These are phyloP conservation scores for Backusella luteola DNA, from an alignment of 192 early-diverging fungal genomes.

Conservation along the genomic window DNA sequence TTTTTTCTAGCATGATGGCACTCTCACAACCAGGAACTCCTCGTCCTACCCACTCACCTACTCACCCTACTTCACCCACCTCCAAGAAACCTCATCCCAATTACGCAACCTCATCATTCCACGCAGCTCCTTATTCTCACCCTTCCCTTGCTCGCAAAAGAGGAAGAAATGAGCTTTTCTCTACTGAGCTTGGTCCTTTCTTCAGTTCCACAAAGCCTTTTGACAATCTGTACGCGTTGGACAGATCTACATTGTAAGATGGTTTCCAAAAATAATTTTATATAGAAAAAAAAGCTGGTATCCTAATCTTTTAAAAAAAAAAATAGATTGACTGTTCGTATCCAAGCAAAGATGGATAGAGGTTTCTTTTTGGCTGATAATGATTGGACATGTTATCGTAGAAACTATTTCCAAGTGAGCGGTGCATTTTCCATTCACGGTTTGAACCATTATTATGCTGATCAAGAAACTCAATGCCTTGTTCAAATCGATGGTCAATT, in stretches of 20 bases:
- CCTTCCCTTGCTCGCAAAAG: slow-evolving; percentile 34
- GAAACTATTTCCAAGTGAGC: slow-evolving; percentile 91
- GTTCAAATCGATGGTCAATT: slow-evolving; percentile 60
- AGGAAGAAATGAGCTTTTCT: slow-evolving; percentile 40
- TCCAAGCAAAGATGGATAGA: slow-evolving; percentile 84
- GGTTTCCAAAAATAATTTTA: not conserved
- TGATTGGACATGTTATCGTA: slow-evolving; percentile 94
- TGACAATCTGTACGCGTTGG: slow-evolving; percentile 62
- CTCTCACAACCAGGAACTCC: slow-evolving; percentile 29
- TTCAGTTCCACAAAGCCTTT: slow-evolving; percentile 68
- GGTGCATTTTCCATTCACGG: slow-evolving; percentile 55
- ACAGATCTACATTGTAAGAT: slow-evolving; percentile 49
- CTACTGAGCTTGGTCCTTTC: slow-evolving; percentile 60
- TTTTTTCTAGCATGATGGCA: slow-evolving; percentile 25
- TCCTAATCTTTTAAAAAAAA: not conserved
- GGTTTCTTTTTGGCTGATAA: slow-evolving; percentile 89
- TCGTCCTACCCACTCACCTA: slow-evolving; percentile 11
- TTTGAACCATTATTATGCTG: slow-evolving; percentile 30
- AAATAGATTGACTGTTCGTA: slow-evolving; percentile 23
- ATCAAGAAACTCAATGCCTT: slow-evolving; percentile 61
- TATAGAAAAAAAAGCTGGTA: not conserved
- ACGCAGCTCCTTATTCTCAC: slow-evolving; percentile 25
- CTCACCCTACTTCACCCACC: slow-evolving; percentile 4
- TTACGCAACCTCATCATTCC: slow-evolving; percentile 15
- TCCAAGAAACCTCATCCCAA: slow-evolving; percentile 11